Evolutionary conservation across 176 grass and related monocot genomes (phyloP), one percentile per base, ranked within the genome.

Genomic region (Triticum timopheevii): DNA sequence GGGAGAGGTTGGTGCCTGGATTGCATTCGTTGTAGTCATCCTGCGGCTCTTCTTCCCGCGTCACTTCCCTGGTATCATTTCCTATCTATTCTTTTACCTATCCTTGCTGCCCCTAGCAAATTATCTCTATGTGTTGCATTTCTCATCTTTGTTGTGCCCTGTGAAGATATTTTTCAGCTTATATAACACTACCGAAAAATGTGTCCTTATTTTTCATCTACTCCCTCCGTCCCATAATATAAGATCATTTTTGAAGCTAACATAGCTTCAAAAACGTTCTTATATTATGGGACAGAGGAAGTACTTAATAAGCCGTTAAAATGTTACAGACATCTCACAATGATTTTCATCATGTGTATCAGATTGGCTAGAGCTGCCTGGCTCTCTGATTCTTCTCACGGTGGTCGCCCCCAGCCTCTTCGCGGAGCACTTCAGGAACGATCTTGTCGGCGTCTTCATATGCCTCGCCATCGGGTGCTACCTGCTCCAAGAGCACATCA

Each of bases 331-430:
- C 16, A 82, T 8, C 25, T 80, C 24, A 81, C 8, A 17, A 58
- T 30, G 34, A 23, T 59, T 15, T 36, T 65, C 20, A 4, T 89
- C 33, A 27, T 82, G 58, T 93, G 76, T 10, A 50, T 13, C 76
- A 98, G 97, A 96, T 85, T 98, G 97, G 97, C 86, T 98, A 84
- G 97, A 98, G 69, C 50, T 98, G 67, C 93, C 97, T 13, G 93
- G 92, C 2, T 35, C 92, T 15, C 72, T 98, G 44, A 92, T 98
- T 44, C 90, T 98, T 16, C 93, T 98, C 13, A 90, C 92, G 3
- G 93, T 93, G 50, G 93, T 98, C 33, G 84, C 97, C 42, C 96
- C 97, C 0, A 63, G 88, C 81, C 78, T 98, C 16, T 84, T 96
- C 22, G 97, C 97, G 0, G 22, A 89, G 76, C 82, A 71, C 31